Percentiles rank a stretch among this genome's conserved stretches.
These are phyloP conservation scores for Collybia sp. DNA, from an alignment of 768 basidiomycete species.

Conservation along the genomic window DNA sequence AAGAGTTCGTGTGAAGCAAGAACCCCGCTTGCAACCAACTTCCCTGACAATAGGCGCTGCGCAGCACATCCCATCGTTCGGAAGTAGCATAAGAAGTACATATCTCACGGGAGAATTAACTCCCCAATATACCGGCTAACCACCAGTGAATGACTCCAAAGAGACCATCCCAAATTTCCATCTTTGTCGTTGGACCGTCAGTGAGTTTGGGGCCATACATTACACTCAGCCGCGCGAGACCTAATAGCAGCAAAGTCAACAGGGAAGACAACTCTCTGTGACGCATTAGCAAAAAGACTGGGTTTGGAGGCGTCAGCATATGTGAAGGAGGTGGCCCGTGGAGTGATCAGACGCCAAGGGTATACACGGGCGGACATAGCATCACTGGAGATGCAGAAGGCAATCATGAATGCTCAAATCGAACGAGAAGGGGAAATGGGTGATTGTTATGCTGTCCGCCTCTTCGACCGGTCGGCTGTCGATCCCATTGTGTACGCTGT, in stretches of 20 bases:
- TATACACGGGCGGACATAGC: slow-evolving; percentile 48
- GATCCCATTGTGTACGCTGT: slow-evolving; percentile 63
- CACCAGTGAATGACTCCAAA: no score
- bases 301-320: slow-evolving; percentile 31
- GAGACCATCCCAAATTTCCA: neutral
- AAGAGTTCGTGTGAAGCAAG: no score
- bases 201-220: no score
- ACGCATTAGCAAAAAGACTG: slow-evolving; percentile 40
- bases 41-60: no score
- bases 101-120: no score
- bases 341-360: slow-evolving; percentile 47
- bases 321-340: slow-evolving; percentile 59
- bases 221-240: slow-evolving; percentile 3
- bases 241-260: no score
- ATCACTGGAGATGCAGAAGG: slow-evolving; percentile 54
- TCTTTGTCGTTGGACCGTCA: slow-evolving; percentile 36
- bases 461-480: slow-evolving; percentile 62
- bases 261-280: slow-evolving; percentile 68
- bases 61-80: no score
- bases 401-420: slow-evolving; percentile 57
- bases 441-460: no score
- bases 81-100: no score
- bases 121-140: no score
- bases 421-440: slow-evolving; percentile 31
- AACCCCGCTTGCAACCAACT: no score